Evolutionary conservation across 148 eudicot species (phyloP), one percentile per base, ranked within the genome.

Genomic region (Amaranthus cruentus): DNA sequence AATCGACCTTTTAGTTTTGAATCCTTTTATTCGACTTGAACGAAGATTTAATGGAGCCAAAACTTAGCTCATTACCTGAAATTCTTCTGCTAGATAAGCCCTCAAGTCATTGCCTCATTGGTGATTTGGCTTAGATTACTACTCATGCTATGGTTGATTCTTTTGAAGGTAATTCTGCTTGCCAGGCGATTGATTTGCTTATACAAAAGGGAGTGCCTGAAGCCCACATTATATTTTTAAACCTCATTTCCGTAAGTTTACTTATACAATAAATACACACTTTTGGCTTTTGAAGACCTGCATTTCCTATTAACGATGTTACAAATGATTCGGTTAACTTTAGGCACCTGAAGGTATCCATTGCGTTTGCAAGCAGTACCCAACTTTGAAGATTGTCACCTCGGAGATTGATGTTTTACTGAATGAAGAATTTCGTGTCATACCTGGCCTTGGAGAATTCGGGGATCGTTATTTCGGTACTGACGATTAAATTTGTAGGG

Each of bases 401-500:
- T 93, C 98, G 11, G 98, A 93, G 87, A 93, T 93, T 69, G 98
- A 93, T 70, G 88, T 63, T 50, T 84, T 86, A 6, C 66, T 91
- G 75, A 93, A 93, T 62, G 91, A 88, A 62, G 98, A 93, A 74
- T 93, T 48, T 70, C 97, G 92, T 50, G 98, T 93, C 66, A 88
- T 91, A 80, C 98, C 98, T 10, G 98, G 98, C 47, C 7, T 93
- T 87, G 98, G 98, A 44, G 98, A 93, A 79, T 93, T 93, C 65
- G 98, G 98, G 44, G 98, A 93, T 62, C 98, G 98, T 60, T 93
- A 93, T 79, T 93, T 93, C 75, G 98, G 98, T 75, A 93, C 98
- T 51, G 98, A 91, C 76, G 95, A 93, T 79, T 91, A 77, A 80
- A 47, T 66, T 53, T 49, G 46, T 54, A 42, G 55, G 12, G 10